phyloP scores from a whole-genome alignment of 257 asterid genomes.

The Solanum paucissectum region DNA sequence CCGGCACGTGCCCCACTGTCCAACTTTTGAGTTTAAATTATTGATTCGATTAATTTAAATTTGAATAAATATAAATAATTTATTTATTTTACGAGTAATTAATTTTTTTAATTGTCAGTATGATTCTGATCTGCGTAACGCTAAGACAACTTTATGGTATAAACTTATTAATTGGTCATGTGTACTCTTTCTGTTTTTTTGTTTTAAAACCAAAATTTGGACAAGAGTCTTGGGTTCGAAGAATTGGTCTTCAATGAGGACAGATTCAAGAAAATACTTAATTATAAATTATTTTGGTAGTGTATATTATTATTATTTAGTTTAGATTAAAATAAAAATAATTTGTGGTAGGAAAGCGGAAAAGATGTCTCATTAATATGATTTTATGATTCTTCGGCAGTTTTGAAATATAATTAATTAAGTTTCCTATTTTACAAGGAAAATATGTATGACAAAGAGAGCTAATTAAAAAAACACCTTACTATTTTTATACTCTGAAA shows the following conservation, averaged over 20 bases:
- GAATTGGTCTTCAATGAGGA: neutral
- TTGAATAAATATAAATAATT: too few relatives aligned
- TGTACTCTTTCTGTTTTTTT: neutral
- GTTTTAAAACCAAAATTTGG: neutral
- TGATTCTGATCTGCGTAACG: neutral
- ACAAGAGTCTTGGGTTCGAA: neutral
- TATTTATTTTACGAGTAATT: neutral
- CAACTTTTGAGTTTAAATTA: neutral
- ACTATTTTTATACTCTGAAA: neutral
- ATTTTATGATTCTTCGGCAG: neutral
- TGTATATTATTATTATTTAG: too few relatives aligned
- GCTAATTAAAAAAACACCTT: neutral
- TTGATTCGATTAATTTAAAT: too few relatives aligned
- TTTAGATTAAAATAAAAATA: neutral
- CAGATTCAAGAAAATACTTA: neutral
- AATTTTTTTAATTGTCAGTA: neutral
- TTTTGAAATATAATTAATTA: neutral
- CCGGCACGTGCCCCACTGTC: conserved; percentile 16
- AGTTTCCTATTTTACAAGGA: neutral
- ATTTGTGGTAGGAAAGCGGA: neutral
- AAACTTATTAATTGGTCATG: neutral
- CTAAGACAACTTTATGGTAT: neutral
- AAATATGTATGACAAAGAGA: neutral
- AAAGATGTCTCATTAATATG: neutral
- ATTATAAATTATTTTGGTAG: neutral